These are phyloP conservation scores for Populus deltoides DNA, from an alignment of 345 rosid species.

Conservation along the genomic window DNA sequence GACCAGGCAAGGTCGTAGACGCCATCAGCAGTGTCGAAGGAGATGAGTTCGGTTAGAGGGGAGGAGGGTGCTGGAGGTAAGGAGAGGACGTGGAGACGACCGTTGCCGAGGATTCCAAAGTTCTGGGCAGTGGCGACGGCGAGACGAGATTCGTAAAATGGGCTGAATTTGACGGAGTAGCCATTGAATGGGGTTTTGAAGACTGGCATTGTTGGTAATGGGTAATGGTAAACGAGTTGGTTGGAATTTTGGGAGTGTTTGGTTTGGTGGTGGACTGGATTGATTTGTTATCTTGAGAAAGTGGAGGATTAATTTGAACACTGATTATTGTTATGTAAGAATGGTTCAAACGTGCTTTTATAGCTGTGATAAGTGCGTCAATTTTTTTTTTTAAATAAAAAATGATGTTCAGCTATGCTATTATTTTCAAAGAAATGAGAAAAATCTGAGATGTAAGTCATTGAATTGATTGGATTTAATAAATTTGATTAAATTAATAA, in stretches of 20 bases:
- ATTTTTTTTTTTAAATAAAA: too few species aligned
- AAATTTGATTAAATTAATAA: too few species aligned
- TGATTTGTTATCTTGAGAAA: neutral
- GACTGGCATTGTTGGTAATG: conserved; percentile 50
- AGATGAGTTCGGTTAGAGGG: conserved; percentile 46
- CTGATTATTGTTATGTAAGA: too few species aligned
- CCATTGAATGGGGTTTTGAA: conserved; percentile 84
- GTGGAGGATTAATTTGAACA: too few species aligned
- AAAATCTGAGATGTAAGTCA: too few species aligned
- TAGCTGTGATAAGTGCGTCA: too few species aligned
- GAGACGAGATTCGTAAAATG: conserved; percentile 78
- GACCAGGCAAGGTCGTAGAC: conserved; percentile 91
- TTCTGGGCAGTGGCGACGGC: conserved; percentile 91
- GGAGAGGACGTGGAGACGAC: conserved; percentile 81
- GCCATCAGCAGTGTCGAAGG: conserved; percentile 85
- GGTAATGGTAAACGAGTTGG: too few species aligned
- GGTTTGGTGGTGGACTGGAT: neutral
- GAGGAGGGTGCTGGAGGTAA: conserved; percentile 54
- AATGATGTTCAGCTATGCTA: too few species aligned
- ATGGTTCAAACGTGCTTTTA: too few species aligned
- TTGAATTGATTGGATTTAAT: too few species aligned
- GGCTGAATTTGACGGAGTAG: conserved; percentile 86
- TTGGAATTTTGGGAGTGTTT: neutral
- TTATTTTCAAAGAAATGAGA: too few species aligned
- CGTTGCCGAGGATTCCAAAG: conserved; percentile 94